Percentiles rank a stretch among this genome's conserved stretches.
Evolutionary conservation across 2,329 filamentous ascomycete species (phyloP).

Genomic region (Bipolaris cookei): DNA sequence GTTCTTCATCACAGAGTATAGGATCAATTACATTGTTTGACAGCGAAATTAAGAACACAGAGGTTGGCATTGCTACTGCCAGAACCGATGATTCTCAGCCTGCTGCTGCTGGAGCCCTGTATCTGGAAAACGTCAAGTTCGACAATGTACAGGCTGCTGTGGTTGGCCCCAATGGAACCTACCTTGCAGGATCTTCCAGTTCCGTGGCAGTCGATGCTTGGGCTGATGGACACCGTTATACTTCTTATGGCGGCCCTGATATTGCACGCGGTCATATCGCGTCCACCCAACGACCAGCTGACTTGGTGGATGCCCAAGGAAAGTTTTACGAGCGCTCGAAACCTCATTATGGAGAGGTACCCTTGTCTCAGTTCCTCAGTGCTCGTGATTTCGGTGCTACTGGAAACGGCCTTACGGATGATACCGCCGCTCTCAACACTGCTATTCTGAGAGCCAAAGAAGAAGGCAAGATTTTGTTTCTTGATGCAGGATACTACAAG

Average conservation of each 20-base stretch:
- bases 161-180: slow-evolving; percentile 29
- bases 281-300: slow-evolving; percentile 50
- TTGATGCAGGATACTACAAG: slow-evolving; percentile 64
- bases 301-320: slow-evolving; percentile 53
- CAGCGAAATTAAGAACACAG: slow-evolving; percentile 58
- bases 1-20: slow-evolving; percentile 52
- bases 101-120: slow-evolving; percentile 56
- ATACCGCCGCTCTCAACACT: slow-evolving; percentile 78
- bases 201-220: slow-evolving; percentile 35
- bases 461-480: slow-evolving; percentile 61
- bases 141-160: slow-evolving; percentile 53
- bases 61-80: slow-evolving; percentile 59
- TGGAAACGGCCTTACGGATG: slow-evolving; percentile 84
- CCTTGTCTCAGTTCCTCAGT: slow-evolving; percentile 67
- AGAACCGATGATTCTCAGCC: slow-evolving; percentile 53
- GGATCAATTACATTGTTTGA: slow-evolving; percentile 66
- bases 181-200: slow-evolving; percentile 35
- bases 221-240: slow-evolving; percentile 44
- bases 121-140: slow-evolving; percentile 65
- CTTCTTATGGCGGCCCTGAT: slow-evolving; percentile 51
- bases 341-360: slow-evolving; percentile 55
- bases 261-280: slow-evolving; percentile 54
- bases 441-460: slow-evolving; percentile 68
- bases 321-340: slow-evolving; percentile 61
- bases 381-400: slow-evolving; percentile 62